A percentile compares a stretch with the other conserved stretches of the same genome.
Evolutionary conservation across 805 yeast genomes (phyloP).

Genomic region (Teunomyces tritomae): DNA sequence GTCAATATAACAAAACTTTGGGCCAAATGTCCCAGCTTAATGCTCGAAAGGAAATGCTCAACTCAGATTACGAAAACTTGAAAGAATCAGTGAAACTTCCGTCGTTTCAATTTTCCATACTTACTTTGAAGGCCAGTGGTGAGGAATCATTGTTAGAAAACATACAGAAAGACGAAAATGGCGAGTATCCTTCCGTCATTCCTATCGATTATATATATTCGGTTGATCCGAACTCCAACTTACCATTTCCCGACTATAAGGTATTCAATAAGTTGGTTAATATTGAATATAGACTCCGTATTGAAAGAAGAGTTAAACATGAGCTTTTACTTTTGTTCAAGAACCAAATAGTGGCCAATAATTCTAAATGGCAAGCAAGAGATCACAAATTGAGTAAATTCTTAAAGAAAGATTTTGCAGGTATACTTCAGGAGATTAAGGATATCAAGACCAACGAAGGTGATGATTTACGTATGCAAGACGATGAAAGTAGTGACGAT

Average conservation of each 20-base stretch:
- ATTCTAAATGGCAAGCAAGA: conserved; percentile 34
- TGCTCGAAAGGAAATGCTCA: conserved; percentile 19
- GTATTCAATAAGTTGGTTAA: conserved; percentile 30
- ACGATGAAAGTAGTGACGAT: conserved; percentile 18
- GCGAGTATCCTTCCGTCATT: conserved; percentile 10
- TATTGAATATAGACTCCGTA: conserved; percentile 31
- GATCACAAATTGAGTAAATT: conserved; percentile 31
- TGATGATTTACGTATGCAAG: conserved; percentile 22
- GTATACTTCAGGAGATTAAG: conserved; percentile 27
- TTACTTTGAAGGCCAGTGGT: conserved; percentile 26
- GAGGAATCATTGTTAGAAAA: conserved; percentile 16
- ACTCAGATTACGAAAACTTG: conserved; percentile 22
- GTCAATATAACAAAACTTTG: conserved; percentile 27
- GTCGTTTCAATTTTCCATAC: conserved; percentile 20
- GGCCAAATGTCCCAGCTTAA: conserved; percentile 30
- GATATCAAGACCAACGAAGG: conserved; percentile 26
- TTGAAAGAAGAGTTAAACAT: conserved; percentile 31
- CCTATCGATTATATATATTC: conserved; percentile 26
- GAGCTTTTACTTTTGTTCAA: conserved; percentile 34
- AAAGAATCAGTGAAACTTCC: conserved; percentile 12
- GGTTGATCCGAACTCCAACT: conserved; percentile 18
- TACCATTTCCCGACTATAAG: conserved; percentile 28
- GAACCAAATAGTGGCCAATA: conserved; percentile 27
- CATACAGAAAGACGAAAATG: conserved; percentile 13
- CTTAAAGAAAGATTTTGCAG: conserved; percentile 22